phyloP scores from a whole-genome alignment of 2,329 filamentous ascomycete species.

The Talaromyces verruculosus region DNA sequence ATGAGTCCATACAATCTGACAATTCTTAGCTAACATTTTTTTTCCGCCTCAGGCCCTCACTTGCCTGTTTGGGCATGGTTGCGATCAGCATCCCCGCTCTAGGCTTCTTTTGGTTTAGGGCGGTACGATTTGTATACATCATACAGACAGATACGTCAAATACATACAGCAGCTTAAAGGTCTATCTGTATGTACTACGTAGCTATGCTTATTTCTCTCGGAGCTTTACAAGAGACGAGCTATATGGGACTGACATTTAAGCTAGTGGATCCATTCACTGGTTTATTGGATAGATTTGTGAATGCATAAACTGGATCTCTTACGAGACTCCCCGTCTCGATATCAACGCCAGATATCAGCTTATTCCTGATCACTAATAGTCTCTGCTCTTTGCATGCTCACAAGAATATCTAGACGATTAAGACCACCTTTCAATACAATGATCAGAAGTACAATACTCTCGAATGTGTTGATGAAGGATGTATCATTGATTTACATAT shows the following conservation, averaged over 20 bases:
- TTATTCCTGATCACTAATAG: not conserved
- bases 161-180: not conserved
- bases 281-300: no score
- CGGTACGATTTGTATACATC: not conserved
- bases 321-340: not conserved
- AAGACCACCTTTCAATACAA: not conserved
- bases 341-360: not conserved
- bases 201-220: not conserved
- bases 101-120: not conserved
- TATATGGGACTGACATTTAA: not conserved
- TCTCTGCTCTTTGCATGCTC: not conserved
- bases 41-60: conserved; percentile 6
- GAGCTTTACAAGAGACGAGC: not conserved
- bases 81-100: not conserved
- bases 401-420: not conserved
- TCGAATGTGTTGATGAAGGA: not conserved
- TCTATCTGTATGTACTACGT: not conserved
- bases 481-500: not conserved
- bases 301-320: not conserved
- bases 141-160: not conserved
- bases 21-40: not conserved
- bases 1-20: not conserved
- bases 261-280: not conserved
- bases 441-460: not conserved
- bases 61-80: conserved; percentile 1